Evolutionary conservation across 2,329 filamentous ascomycete species (phyloP).

Genomic region (Passalora sequoiae): DNA sequence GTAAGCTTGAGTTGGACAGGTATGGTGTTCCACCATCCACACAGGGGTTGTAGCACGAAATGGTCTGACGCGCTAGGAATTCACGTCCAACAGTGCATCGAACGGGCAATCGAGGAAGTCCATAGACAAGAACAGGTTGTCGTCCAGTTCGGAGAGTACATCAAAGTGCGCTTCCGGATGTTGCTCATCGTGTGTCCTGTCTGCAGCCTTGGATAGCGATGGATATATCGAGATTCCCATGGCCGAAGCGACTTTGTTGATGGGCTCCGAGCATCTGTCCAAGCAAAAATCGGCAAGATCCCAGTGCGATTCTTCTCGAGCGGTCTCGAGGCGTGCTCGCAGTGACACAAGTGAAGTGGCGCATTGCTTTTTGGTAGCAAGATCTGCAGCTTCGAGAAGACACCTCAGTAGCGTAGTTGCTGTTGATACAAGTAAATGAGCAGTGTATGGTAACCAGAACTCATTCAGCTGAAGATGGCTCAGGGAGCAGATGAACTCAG

Average conservation of each 20-base stretch:
- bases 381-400: constrained; percentile 48
- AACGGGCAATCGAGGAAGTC: no score
- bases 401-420: constrained; percentile 51
- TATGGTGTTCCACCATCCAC: no score
- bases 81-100: no score
- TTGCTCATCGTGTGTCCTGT: no score
- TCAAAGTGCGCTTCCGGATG: no score
- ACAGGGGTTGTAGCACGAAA: no score
- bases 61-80: no score
- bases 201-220: no score
- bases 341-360: no score
- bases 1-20: no score
- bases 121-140: no score
- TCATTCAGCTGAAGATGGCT: constrained; percentile 46
- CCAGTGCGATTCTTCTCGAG: constrained; percentile 34
- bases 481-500: constrained; percentile 47
- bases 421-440: constrained; percentile 51
- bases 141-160: no score
- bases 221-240: constrained; percentile 5
- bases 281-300: constrained; percentile 53
- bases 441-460: constrained; percentile 51
- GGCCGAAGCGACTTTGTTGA: constrained; percentile 32
- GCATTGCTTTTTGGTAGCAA: constrained; percentile 42
- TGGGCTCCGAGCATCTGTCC: constrained; percentile 39
- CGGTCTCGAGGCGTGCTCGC: constrained; percentile 4